Percentiles rank a stretch among this genome's conserved stretches.
These are phyloP conservation scores for Globisporangium radiosum DNA, from an alignment of 352 stramenopile genomes.

Conservation along the genomic window DNA sequence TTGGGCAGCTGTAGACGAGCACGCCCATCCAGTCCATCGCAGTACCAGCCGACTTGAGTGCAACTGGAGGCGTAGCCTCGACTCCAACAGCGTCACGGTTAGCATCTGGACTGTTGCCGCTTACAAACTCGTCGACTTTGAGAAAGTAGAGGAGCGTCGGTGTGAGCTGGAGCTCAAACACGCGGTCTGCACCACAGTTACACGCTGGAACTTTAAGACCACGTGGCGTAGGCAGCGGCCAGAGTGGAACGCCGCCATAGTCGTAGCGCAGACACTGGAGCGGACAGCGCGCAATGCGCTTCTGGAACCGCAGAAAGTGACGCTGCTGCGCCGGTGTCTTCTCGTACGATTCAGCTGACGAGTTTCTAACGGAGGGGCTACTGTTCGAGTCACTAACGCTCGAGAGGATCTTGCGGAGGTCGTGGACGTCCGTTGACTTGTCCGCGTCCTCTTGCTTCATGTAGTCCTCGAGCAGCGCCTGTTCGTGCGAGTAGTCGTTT, in stretches of 20 bases:
- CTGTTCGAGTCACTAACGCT: slow-evolving; percentile 29
- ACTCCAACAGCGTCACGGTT: too few relatives aligned
- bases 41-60: slow-evolving; percentile 13
- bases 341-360: slow-evolving; percentile 68
- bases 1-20: slow-evolving; percentile 68
- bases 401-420: slow-evolving; percentile 53
- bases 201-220: slow-evolving; percentile 48
- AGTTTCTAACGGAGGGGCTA: slow-evolving; percentile 15
- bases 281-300: slow-evolving; percentile 72
- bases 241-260: slow-evolving; percentile 79
- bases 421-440: slow-evolving; percentile 55
- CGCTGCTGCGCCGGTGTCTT: slow-evolving; percentile 65
- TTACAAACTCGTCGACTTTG: slow-evolving; percentile 65
- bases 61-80: slow-evolving; percentile 1
- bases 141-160: slow-evolving; percentile 84
- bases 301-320: slow-evolving; percentile 83
- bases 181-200: slow-evolving; percentile 48
- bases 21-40: slow-evolving; percentile 83
- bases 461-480: slow-evolving; percentile 68
- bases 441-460: slow-evolving; percentile 78
- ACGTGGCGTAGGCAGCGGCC: slow-evolving; percentile 48
- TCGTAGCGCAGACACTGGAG: slow-evolving; percentile 81
- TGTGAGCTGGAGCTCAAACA: slow-evolving; percentile 80
- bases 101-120: too few relatives aligned
- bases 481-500: slow-evolving; percentile 68